These are phyloP conservation scores for Colletotrichum navitas DNA, from an alignment of 2,329 filamentous ascomycete species.

Conservation along the genomic window DNA sequence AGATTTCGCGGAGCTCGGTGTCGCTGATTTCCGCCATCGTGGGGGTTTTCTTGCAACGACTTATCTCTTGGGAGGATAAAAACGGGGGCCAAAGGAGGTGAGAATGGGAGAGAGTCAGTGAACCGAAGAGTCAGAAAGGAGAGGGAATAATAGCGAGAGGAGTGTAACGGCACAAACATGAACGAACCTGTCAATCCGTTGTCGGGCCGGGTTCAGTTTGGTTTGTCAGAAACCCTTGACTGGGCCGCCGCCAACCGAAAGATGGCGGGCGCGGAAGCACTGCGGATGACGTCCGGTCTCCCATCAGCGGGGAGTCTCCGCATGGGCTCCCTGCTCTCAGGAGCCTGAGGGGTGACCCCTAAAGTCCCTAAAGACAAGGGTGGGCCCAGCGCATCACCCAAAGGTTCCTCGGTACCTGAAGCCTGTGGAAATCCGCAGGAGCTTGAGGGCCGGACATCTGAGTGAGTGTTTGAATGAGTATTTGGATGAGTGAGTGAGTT, in stretches of 20 bases:
- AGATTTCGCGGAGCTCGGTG: constrained; percentile 72
- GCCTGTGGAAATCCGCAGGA: constrained; percentile 7
- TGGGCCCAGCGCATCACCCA: not conserved
- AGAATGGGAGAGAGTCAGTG: not conserved
- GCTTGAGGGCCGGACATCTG: not conserved
- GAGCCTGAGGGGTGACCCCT: not conserved
- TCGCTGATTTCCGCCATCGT: constrained; percentile 49
- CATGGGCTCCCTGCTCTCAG: not conserved
- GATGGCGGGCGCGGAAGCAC: constrained; percentile 35
- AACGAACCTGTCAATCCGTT: constrained; percentile 10
- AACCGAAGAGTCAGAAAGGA: not conserved
- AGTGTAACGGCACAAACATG: constrained; percentile 11
- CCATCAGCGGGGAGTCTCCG: constrained; percentile 32
- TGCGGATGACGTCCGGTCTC: constrained; percentile 32
- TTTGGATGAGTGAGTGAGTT: too few species aligned
- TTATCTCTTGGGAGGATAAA: constrained; percentile 21
- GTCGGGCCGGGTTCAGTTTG: constrained; percentile 6
- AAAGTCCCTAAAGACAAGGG: not conserved
- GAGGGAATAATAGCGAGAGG: not conserved
- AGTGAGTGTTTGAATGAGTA: too few species aligned
- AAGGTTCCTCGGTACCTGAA: not conserved
- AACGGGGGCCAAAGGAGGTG: not conserved
- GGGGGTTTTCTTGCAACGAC: not conserved
- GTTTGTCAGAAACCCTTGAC: constrained; percentile 12
- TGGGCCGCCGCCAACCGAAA: constrained; percentile 40